These are phyloP conservation scores for Suillus bovinus DNA, from an alignment of 768 basidiomycete genomes.

Conservation along the genomic window DNA sequence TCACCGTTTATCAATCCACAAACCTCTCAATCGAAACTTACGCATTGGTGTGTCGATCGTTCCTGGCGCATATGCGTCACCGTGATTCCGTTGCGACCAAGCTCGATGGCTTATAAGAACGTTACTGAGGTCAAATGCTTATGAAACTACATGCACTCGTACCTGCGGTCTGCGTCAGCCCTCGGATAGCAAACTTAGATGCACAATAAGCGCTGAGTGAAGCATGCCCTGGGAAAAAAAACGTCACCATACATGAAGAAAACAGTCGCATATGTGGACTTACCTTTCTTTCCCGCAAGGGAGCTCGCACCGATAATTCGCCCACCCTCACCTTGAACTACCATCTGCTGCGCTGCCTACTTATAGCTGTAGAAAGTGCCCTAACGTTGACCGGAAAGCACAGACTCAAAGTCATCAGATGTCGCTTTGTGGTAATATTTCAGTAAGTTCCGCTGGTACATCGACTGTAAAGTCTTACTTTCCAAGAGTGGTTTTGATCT, in stretches of 20 bases:
- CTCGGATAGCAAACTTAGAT: constrained; percentile 45
- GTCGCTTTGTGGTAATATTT: constrained; percentile 26
- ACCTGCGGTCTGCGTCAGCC: constrained; percentile 40
- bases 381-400: constrained; percentile 39
- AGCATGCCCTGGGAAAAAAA: constrained; percentile 29
- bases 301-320: constrained; percentile 43
- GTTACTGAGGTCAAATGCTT: neutral
- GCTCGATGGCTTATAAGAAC: constrained; percentile 30
- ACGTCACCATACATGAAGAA: neutral
- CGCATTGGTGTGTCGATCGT: constrained; percentile 29
- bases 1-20: neutral
- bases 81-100: constrained; percentile 30
- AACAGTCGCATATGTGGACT: neutral
- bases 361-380: constrained; percentile 44
- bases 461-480: constrained; percentile 18
- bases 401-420: constrained; percentile 33
- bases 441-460: no score
- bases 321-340: constrained; percentile 42
- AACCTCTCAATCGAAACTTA: constrained; percentile 17
- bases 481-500: constrained; percentile 11
- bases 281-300: constrained; percentile 35
- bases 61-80: constrained; percentile 38
- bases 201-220: constrained; percentile 33
- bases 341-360: constrained; percentile 44
- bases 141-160: neutral